Evolutionary conservation across 78 protist species (phyloP).

Genomic region (Trichosphaerium sp.): DNA sequence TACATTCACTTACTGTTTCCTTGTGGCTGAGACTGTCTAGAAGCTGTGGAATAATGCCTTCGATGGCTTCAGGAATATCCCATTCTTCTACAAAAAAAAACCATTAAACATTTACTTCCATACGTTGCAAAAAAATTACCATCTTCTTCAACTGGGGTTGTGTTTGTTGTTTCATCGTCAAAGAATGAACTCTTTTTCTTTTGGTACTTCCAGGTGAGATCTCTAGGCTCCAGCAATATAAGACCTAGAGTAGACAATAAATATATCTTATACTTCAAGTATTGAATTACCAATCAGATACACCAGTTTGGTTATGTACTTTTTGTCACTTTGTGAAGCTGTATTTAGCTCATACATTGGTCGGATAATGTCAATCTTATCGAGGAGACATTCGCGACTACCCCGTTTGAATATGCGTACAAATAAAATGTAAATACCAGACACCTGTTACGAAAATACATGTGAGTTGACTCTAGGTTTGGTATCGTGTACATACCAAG

Average conservation of each 20-base stretch:
- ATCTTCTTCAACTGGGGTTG: conserved; percentile 10
- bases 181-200: conserved; percentile 21
- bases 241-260: no score
- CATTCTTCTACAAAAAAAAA: background rate
- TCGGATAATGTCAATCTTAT: background rate
- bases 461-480: background rate
- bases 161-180: background rate
- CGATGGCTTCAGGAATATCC: conserved; percentile 19
- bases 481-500: conserved; percentile 1
- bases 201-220: conserved; percentile 78
- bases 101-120: no score
- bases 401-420: conserved; percentile 62
- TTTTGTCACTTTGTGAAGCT: conserved; percentile 15
- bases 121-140: no score
- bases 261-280: no score
- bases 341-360: background rate
- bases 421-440: no score
- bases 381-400: background rate
- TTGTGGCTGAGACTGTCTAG: conserved; percentile 27
- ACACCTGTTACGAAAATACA: no score
- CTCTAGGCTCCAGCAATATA: conserved; percentile 46
- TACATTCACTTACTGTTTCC: conserved; percentile 25
- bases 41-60: conserved; percentile 23
- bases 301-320: conserved; percentile 46
- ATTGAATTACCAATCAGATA: no score